Evolutionary conservation across 176 grass and related monocot species (phyloP), one percentile per base, ranked within the genome.

Genomic region (Triticum urartu): DNA sequence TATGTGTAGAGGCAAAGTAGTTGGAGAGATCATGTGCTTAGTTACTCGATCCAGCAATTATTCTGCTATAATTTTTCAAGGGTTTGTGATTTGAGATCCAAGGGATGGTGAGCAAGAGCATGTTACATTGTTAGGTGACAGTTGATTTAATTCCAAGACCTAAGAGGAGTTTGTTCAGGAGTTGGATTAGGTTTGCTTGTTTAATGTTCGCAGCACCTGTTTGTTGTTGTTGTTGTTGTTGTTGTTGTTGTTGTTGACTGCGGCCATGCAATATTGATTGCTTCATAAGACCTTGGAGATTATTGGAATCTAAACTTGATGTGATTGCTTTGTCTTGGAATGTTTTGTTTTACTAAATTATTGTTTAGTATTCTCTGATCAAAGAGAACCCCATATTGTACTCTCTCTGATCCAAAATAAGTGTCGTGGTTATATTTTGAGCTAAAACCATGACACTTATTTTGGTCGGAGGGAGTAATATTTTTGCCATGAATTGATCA

Each of bases 211-310:
- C 21, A 1, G 6, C 50, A 66, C 34, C 21, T 42, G 42, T 79
- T 59, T 50, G 14, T 30, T 35, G 0, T 75, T 75, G 13, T 43
- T 43, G 42, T 43, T 35, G 0, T 75, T 75, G 13, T 43, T 43
- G 42, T 43, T 43, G 40, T 50, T 72, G 13, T 43, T 43, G 42
- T 43, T 43, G 40, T 50, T 72, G 2, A 42, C 43, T 5, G 2
- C 64, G 33, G 66, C 21, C 42, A 18, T 58, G 52, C 38, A 32
- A 30, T 24, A 10, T 24, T 85, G 50, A 35, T 75, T 77, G 20
- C 54, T 91, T 80, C 13, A 79, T 68, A 30, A 61, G 84, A 68
- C 28, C 7, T 68, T 75, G 17, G 75, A 28, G 48, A 15, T 84
- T 84, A 30, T 84, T 42, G 68, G 11, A 48, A n/a, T 61, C 34